A percentile compares a stretch with the other conserved stretches of the same genome.
Conservation (phyloP, 1,284 basidiomycete genomes). For the Ceratobasidium papillatum region DNA sequence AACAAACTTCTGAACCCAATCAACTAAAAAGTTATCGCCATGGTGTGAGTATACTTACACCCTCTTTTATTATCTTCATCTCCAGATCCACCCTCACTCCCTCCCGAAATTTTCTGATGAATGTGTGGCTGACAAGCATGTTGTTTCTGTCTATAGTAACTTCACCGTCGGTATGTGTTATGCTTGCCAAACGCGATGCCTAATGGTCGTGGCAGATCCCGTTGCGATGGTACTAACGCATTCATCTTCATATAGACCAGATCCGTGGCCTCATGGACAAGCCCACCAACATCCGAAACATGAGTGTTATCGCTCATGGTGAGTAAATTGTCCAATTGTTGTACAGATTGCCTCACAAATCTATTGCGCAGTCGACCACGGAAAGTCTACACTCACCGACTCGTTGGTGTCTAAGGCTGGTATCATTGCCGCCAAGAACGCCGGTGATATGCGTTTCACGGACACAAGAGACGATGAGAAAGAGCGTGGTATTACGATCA, state of each 20-base stretch:
- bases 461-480: conserved; percentile 99
- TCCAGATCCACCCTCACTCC: neutral
- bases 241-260: conserved; percentile 66
- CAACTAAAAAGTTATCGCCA: conserved; percentile 38
- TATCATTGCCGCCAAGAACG: conserved; percentile 96
- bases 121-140: conserved; percentile 22
- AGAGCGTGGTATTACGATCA: conserved; percentile 99
- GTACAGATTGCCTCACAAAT: neutral
- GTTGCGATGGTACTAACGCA: conserved; percentile 27
- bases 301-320: conserved; percentile 98
- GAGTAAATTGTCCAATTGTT: conserved; percentile 48
- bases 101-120: conserved; percentile 17
- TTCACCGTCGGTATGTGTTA: conserved; percentile 79
- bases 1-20: neutral
- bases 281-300: conserved; percentile 96
- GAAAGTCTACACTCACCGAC: conserved; percentile 99
- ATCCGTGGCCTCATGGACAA: conserved; percentile 90
- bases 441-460: conserved; percentile 97
- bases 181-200: neutral
- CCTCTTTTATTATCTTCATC: neutral
- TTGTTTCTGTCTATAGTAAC: conserved; percentile 63
- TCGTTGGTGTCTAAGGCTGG: conserved; percentile 99
- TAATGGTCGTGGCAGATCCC: conserved; percentile 36
- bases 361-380: conserved; percentile 88
- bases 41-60: conserved; percentile 46